These are phyloP conservation scores for Ogataea wickerhamii DNA, from an alignment of 805 yeast species.

Conservation along the genomic window DNA sequence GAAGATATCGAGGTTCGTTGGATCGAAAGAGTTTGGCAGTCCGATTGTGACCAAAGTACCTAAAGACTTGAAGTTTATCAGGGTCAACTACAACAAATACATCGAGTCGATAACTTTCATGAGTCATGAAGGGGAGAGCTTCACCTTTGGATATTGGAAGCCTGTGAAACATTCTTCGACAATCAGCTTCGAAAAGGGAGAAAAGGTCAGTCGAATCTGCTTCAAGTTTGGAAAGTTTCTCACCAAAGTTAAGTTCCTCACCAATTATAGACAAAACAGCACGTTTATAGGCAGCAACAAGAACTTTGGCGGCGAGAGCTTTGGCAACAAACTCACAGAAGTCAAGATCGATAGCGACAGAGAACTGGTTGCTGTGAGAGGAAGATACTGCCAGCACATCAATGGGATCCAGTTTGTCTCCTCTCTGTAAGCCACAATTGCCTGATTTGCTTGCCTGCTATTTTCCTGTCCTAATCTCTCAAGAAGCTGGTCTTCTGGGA, in stretches of 20 bases:
- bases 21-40: conserved; percentile 12
- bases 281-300: conserved; percentile 11
- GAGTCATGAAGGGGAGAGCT: conserved; percentile 9
- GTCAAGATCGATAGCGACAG: conserved; percentile 12
- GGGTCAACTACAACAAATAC: conserved; percentile 16
- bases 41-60: conserved; percentile 10
- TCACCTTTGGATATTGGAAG: conserved; percentile 15
- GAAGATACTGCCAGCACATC: conserved; percentile 17
- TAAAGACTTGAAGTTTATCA: conserved; percentile 7
- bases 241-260: conserved; percentile 12
- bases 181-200: conserved; percentile 10
- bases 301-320: conserved; percentile 9
- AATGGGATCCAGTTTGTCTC: conserved; percentile 16
- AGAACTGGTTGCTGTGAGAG: conserved; percentile 15
- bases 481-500: no score
- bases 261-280: conserved; percentile 5
- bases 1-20: conserved; percentile 12
- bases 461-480: no score
- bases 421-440: neutral
- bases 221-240: conserved; percentile 13
- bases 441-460: neutral
- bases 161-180: conserved; percentile 10
- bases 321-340: conserved; percentile 7
- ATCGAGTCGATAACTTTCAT: conserved; percentile 17
- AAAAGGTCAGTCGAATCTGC: conserved; percentile 7